Percentiles rank a stretch among this genome's conserved stretches.
Conservation (phyloP, 345 rosid genomes). For the Barbarea vulgaris region DNA sequence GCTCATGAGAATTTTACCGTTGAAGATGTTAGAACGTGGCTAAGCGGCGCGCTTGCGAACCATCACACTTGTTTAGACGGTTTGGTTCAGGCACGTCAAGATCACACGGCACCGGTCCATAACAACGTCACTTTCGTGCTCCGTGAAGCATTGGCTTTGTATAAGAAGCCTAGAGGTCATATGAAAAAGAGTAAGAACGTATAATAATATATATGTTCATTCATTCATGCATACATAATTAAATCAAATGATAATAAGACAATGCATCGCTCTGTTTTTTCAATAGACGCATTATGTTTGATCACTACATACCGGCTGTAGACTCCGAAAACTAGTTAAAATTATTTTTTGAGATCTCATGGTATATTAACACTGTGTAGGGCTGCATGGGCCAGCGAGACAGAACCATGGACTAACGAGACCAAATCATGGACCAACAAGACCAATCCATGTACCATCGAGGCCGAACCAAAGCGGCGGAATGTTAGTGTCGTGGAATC, state of each 20-base stretch:
- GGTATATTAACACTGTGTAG: constrained; percentile 15
- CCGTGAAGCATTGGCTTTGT: constrained; percentile 50
- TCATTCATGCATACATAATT: constrained; percentile 1
- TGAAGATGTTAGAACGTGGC: constrained; percentile 62
- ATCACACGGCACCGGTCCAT: constrained; percentile 28
- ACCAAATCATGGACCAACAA: constrained; percentile 17
- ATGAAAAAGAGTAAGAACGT: constrained; percentile 33
- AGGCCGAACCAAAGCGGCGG: constrained; percentile 40
- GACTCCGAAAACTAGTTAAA: background rate
- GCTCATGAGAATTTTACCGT: constrained; percentile 35
- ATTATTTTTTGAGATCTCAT: background rate
- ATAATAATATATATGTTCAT: background rate
- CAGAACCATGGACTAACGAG: background rate
- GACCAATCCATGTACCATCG: constrained; percentile 8
- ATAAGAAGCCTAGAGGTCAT: constrained; percentile 16
- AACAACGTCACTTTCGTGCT: constrained; percentile 48
- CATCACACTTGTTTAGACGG: constrained; percentile 70
- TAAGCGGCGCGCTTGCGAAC: constrained; percentile 56
- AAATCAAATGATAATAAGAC: background rate
- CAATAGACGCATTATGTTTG: background rate
- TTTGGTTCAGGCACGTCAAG: constrained; percentile 40
- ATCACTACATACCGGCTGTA: background rate
- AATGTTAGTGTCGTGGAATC: constrained; percentile 50
- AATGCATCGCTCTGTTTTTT: background rate
- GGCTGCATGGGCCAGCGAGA: constrained; percentile 26